A percentile compares a stretch with the other conserved stretches of the same genome.
Evolutionary conservation across 169 alveolate genomes (phyloP).

Genomic region (Plasmodium vivax): DNA sequence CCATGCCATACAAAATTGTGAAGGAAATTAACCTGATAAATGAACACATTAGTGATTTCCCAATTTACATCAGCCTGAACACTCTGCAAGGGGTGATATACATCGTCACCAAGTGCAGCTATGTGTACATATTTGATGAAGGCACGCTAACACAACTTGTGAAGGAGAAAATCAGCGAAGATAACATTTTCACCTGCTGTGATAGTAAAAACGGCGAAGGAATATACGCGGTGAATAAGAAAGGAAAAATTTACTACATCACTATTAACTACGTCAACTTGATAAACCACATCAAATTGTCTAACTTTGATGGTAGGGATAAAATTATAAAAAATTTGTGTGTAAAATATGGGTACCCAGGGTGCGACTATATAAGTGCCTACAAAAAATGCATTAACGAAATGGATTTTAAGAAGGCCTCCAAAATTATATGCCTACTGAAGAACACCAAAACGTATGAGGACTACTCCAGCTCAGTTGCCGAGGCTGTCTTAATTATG

Average conservation of each 20-base stretch:
- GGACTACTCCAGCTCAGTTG: conserved; percentile 43
- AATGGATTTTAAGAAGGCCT: conserved; percentile 74
- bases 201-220: conserved; percentile 76
- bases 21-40: conserved; percentile 74
- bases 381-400: conserved; percentile 74
- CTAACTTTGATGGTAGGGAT: conserved; percentile 48
- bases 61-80: conserved; percentile 84
- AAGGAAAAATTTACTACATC: conserved; percentile 67
- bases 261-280: conserved; percentile 35
- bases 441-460: conserved; percentile 60
- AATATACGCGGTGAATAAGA: conserved; percentile 68
- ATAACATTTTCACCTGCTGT: conserved; percentile 71
- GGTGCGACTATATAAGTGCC: conserved; percentile 70
- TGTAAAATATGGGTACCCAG: conserved; percentile 74
- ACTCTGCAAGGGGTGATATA: conserved; percentile 88
- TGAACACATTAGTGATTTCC: conserved; percentile 82
- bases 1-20: conserved; percentile 80
- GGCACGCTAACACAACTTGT: conserved; percentile 75
- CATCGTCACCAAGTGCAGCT: conserved; percentile 84
- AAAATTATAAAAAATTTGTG: conserved; percentile 62
- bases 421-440: conserved; percentile 68
- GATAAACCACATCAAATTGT: conserved; percentile 49
- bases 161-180: conserved; percentile 71
- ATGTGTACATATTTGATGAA: conserved; percentile 81
- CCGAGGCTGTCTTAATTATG: conserved; percentile 70